Percentiles rank a stretch among this genome's conserved stretches.
Evolutionary conservation across 108 stramenopile species (phyloP).

Genomic region (Bacterosira constricta): DNA sequence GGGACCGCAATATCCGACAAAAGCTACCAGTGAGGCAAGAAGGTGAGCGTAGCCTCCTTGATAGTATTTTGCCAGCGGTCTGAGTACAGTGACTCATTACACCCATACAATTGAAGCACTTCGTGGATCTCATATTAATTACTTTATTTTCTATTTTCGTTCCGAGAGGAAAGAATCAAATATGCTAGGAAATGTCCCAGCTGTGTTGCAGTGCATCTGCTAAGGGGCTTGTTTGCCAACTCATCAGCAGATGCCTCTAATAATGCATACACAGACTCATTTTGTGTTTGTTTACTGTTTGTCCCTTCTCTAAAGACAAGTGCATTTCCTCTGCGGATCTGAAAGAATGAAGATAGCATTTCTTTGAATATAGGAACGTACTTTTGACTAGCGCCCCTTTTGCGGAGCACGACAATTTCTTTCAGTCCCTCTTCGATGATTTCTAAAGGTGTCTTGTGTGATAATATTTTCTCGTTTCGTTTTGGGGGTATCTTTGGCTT

Average conservation of each 20-base stretch:
- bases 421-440: constrained; percentile 9
- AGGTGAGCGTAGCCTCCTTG: too few relatives aligned
- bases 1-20: too few relatives aligned
- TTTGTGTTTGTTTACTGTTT: constrained; percentile 3
- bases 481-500: background rate
- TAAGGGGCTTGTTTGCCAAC: constrained; percentile 6
- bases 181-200: constrained; percentile 14
- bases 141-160: background rate
- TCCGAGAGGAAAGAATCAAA: background rate
- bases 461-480: background rate
- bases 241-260: background rate
- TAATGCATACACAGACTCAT: constrained; percentile 14
- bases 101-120: too few relatives aligned
- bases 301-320: constrained; percentile 15
- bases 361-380: constrained; percentile 28
- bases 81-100: too few relatives aligned
- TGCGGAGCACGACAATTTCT: background rate
- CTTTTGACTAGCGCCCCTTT: constrained; percentile 18
- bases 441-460: background rate
- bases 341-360: constrained; percentile 15
- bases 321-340: constrained; percentile 29
- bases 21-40: too few relatives aligned
- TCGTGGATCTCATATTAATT: background rate
- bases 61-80: too few relatives aligned
- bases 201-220: constrained; percentile 33